A percentile compares a stretch with the other conserved stretches of the same genome.
Evolutionary conservation across 176 grass and related monocot species (phyloP).

Genomic region (Stipa capillata): DNA sequence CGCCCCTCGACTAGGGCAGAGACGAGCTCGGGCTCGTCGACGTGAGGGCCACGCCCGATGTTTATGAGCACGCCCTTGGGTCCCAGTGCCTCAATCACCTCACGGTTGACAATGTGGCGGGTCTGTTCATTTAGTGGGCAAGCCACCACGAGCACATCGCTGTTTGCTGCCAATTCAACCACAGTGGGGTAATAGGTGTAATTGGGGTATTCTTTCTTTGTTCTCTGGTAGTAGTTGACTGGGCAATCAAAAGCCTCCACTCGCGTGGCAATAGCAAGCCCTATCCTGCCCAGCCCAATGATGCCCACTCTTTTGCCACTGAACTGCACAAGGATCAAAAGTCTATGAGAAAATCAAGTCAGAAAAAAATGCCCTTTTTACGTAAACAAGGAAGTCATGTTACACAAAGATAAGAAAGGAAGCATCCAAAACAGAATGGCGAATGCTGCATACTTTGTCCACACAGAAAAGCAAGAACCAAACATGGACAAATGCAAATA

Average conservation of each 20-base stretch:
- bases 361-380: background rate
- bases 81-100: constrained; percentile 69
- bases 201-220: constrained; percentile 36
- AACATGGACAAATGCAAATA: background rate
- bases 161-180: constrained; percentile 56
- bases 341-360: background rate
- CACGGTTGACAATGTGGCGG: constrained; percentile 66
- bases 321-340: constrained; percentile 47
- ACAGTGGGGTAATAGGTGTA: constrained; percentile 57
- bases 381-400: background rate
- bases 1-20: constrained; percentile 53
- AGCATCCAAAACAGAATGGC: background rate
- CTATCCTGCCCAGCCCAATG: constrained; percentile 83
- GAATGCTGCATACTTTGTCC: background rate
- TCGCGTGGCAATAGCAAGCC: constrained; percentile 52
- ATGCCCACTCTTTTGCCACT: constrained; percentile 90
- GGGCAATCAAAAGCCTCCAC: constrained; percentile 73
- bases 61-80: constrained; percentile 76
- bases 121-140: constrained; percentile 69
- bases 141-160: constrained; percentile 62
- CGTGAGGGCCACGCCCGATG: constrained; percentile 71
- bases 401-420: background rate
- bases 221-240: constrained; percentile 65
- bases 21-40: constrained; percentile 74
- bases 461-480: background rate